These are phyloP conservation scores for Ceratocystis smalleyi DNA, from an alignment of 2,329 filamentous ascomycete species.

Conservation along the genomic window DNA sequence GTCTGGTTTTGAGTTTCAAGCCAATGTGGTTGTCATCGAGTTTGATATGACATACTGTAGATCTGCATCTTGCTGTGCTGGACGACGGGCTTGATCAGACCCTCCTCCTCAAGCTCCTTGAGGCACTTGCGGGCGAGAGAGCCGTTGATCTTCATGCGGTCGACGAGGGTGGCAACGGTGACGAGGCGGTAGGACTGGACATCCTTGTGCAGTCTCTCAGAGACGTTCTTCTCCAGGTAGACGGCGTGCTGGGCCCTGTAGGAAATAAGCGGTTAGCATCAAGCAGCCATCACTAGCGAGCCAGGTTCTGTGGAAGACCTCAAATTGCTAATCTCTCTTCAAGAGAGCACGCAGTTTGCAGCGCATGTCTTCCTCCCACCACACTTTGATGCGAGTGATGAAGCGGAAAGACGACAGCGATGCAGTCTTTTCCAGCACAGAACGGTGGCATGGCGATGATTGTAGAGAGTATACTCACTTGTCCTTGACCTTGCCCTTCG, in stretches of 20 bases:
- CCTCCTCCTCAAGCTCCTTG: constrained; percentile 90
- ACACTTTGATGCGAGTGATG: neutral
- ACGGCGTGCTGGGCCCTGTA: constrained; percentile 86
- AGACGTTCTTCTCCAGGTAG: constrained; percentile 93
- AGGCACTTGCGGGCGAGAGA: constrained; percentile 83
- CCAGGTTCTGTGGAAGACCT: too few species aligned
- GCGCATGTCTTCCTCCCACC: neutral
- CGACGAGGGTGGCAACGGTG: constrained; percentile 95
- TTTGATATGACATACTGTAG: constrained; percentile 53
- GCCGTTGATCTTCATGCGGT: constrained; percentile 99
- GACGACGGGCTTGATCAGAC: constrained; percentile 94
- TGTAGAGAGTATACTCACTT: constrained; percentile 34
- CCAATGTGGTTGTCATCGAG: neutral
- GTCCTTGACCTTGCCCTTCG: constrained; percentile 78
- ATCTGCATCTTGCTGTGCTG: constrained; percentile 95
- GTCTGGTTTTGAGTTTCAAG: neutral
- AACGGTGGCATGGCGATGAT: neutral
- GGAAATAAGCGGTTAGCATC: constrained; percentile 8
- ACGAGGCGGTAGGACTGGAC: constrained; percentile 99
- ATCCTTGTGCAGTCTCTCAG: constrained; percentile 99
- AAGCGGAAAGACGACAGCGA: neutral
- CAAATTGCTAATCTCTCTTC: too few species aligned
- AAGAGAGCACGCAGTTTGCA: neutral
- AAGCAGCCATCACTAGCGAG: neutral
- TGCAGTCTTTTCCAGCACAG: neutral